phyloP scores from a whole-genome alignment of 2,329 filamentous ascomycete genomes.

The Xylaria digitata region DNA sequence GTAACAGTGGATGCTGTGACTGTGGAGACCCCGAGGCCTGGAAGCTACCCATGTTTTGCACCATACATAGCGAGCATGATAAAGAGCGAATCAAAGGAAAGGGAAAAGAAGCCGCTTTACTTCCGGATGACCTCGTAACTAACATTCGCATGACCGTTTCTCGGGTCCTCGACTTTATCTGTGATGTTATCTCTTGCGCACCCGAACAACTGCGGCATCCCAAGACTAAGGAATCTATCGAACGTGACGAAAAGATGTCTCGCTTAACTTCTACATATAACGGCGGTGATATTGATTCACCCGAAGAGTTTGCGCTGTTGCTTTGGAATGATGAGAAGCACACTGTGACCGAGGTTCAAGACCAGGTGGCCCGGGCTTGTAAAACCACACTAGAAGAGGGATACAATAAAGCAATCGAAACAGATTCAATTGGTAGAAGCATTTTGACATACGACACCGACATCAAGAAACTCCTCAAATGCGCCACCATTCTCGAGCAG shows the following conservation, averaged over 20 bases:
- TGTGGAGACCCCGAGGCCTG: conserved; percentile 97
- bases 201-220: conserved; percentile 91
- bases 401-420: conserved; percentile 82
- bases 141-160: conserved; percentile 88
- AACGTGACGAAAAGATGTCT: conserved; percentile 83
- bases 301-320: conserved; percentile 83
- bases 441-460: conserved; percentile 82
- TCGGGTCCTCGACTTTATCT: conserved; percentile 90
- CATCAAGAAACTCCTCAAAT: conserved; percentile 76
- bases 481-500: conserved; percentile 89
- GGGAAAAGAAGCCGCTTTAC: conserved; percentile 65
- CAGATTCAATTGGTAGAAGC: conserved; percentile 87
- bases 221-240: conserved; percentile 85
- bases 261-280: conserved; percentile 82
- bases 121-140: conserved; percentile 80
- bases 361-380: conserved; percentile 92
- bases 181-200: conserved; percentile 97
- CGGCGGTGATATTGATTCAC: conserved; percentile 70
- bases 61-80: conserved; percentile 83
- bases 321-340: conserved; percentile 99
- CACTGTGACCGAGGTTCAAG: conserved; percentile 88
- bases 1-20: conserved; percentile 96
- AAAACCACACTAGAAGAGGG: conserved; percentile 76
- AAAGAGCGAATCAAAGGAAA: conserved; percentile 67
- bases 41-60: conserved; percentile 87